Evolutionary conservation across 164 flowering plant species (phyloP), one percentile per base, ranked within the genome.

Genomic region (Santalum album): DNA sequence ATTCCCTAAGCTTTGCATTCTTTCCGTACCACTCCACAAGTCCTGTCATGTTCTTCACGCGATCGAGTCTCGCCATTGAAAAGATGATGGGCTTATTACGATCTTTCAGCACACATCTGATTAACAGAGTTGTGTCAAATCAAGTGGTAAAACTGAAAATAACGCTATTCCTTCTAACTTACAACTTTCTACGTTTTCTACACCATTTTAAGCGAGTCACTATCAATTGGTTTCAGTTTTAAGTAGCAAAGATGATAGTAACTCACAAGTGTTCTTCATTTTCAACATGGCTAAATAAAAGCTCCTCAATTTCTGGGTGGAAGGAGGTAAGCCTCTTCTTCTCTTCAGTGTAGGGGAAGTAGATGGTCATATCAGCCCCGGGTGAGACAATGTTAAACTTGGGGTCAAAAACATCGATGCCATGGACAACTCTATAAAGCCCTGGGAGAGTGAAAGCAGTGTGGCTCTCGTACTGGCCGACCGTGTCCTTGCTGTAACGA

Each of bases 311-410:
- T 38, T 61, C 76, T 3, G 80, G 72, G 18, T 75, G 73, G 25
- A 75, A 61, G 22, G 55, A 7, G 1, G 61, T 69, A 54, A 78
- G 55, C 22, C 83, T 51, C 22, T 29, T 64, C 4, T 66, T 17
- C 44, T 64, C 61, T 44, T 72, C 76, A 0, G 68, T 34, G 61
- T 70, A 73, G 36, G 83, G 83, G 60, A 75, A 78, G 53, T 78
- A 78, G 47, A 78, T 47, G 25, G 65, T 56, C 55, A 67, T 69
- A 26, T 78, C 83, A 3, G 83, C 83, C 16, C 83, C 83, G 1
- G 83, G 82, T 2, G 82, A 57, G n/a, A 73, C 82, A 40, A 77
- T 77, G 73, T 78, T 78, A 65, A 78, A 78, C 43, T 76, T 75
- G 15, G 83, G 83, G 45, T 78, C 80, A 49, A 78, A 78, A 12